phyloP scores from a whole-genome alignment of 2,329 filamentous ascomycete genomes.

The Fusarium succisae region DNA sequence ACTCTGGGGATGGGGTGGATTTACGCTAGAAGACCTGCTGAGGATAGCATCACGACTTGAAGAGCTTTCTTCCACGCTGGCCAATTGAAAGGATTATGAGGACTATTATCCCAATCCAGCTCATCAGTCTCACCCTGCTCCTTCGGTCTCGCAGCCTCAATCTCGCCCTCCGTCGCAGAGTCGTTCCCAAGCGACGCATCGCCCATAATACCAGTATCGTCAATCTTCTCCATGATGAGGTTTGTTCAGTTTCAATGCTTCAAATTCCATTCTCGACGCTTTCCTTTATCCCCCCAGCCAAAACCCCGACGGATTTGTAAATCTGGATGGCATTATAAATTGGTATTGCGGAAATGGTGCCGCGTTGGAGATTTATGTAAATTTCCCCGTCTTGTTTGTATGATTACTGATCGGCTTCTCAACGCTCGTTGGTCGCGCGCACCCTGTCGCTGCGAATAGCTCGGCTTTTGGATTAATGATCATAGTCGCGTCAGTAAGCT shows the following conservation, averaged over 20 bases:
- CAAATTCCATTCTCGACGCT: background rate
- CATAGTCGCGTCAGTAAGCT: background rate
- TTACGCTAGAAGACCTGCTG: conserved; percentile 55
- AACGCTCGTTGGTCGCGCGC: background rate
- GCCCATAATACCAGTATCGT: background rate
- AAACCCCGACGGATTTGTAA: background rate
- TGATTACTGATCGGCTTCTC: conserved; percentile 31
- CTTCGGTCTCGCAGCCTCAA: conserved; percentile 38
- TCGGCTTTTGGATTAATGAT: conserved; percentile 24
- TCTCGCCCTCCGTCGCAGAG: conserved; percentile 41
- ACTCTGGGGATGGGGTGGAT: conserved; percentile 8
- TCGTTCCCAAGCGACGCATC: conserved; percentile 10
- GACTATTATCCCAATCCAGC: conserved; percentile 50
- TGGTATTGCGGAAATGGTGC: background rate
- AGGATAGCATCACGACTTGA: conserved; percentile 50
- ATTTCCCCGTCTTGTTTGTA: background rate
- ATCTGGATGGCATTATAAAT: background rate
- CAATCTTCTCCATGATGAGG: conserved; percentile 14
- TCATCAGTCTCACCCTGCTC: conserved; percentile 2
- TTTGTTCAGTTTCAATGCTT: background rate
- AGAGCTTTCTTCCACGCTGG: conserved; percentile 51
- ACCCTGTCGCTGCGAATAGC: background rate
- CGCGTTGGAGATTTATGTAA: background rate
- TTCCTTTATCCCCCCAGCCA: background rate
- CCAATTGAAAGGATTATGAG: conserved; percentile 64